Conservation (phyloP, 1,139 yeast species). For the Scheffersomyces stambukii region DNA sequence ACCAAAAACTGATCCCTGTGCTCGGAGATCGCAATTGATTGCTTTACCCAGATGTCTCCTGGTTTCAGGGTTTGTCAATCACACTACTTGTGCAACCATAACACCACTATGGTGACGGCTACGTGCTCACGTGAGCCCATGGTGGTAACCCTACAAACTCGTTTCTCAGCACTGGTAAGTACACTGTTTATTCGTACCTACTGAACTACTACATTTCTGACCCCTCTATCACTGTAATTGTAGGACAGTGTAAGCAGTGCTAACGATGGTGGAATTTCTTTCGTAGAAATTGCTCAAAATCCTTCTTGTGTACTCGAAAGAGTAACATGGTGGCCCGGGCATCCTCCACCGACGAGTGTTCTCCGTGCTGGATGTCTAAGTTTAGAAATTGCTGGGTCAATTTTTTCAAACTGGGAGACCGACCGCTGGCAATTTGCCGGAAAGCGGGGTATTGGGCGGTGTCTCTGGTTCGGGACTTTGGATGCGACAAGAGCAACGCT, state of each 20-base stretch:
- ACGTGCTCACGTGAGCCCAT: too few species aligned
- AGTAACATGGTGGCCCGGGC: slow-evolving; percentile 84
- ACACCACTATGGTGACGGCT: too few species aligned
- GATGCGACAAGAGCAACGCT: slow-evolving; percentile 64
- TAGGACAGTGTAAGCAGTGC: too few species aligned
- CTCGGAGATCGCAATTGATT: background rate
- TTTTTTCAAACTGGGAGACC: slow-evolving; percentile 68
- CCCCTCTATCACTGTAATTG: too few species aligned
- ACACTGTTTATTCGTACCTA: too few species aligned
- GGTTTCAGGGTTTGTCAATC: background rate
- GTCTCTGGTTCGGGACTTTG: slow-evolving; percentile 62
- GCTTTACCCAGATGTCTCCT: background rate
- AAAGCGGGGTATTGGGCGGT: slow-evolving; percentile 65
- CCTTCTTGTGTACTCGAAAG: slow-evolving; percentile 57
- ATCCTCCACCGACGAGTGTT: slow-evolving; percentile 88
- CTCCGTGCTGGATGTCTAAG: slow-evolving; percentile 64
- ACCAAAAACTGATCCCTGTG: background rate
- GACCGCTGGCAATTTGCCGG: slow-evolving; percentile 57
- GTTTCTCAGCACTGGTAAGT: too few species aligned
- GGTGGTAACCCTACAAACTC: too few species aligned
- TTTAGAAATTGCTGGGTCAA: slow-evolving; percentile 55
- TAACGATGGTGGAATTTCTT: too few species aligned
- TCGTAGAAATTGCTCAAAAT: slow-evolving; percentile 44
- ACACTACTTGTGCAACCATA: background rate
- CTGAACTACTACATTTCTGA: too few species aligned